These are phyloP conservation scores for Didymella glomerata DNA, from an alignment of 2,329 filamentous ascomycete genomes.

Conservation along the genomic window DNA sequence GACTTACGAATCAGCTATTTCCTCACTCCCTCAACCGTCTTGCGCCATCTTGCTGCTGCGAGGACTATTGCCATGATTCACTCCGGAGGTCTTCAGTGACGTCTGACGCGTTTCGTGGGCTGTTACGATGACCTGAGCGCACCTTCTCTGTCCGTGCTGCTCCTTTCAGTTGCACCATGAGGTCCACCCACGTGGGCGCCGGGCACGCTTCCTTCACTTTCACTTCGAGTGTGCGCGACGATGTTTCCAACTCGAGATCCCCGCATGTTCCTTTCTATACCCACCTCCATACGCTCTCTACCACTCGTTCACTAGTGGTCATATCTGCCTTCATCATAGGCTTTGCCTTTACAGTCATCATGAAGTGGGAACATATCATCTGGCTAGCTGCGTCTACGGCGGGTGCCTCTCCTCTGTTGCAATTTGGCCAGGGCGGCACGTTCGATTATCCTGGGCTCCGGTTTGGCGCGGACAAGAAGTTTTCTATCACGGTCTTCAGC, in stretches of 20 bases:
- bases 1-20: neutral
- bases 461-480: slow-evolving; percentile 48
- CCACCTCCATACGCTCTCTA: slow-evolving; percentile 5
- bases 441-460: slow-evolving; percentile 36
- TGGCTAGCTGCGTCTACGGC: slow-evolving; percentile 23
- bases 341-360: slow-evolving; percentile 24
- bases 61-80: neutral
- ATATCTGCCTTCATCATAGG: slow-evolving; percentile 23
- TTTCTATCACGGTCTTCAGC: slow-evolving; percentile 67
- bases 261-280: neutral
- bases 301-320: slow-evolving; percentile 2
- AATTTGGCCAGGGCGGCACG: slow-evolving; percentile 4
- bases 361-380: slow-evolving; percentile 28
- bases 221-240: neutral
- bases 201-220: slow-evolving; percentile 15
- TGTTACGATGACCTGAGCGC: neutral
- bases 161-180: slow-evolving; percentile 10
- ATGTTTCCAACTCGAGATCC: neutral
- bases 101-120: neutral
- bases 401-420: slow-evolving; percentile 13
- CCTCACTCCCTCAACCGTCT: neutral
- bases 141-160: neutral
- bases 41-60: neutral
- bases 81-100: neutral
- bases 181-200: slow-evolving; percentile 5